A percentile compares a stretch with the other conserved stretches of the same genome.
These are phyloP conservation scores for Neurospora tetrasperma DNA, from an alignment of 495 filamentous ascomycete species.

Conservation along the genomic window DNA sequence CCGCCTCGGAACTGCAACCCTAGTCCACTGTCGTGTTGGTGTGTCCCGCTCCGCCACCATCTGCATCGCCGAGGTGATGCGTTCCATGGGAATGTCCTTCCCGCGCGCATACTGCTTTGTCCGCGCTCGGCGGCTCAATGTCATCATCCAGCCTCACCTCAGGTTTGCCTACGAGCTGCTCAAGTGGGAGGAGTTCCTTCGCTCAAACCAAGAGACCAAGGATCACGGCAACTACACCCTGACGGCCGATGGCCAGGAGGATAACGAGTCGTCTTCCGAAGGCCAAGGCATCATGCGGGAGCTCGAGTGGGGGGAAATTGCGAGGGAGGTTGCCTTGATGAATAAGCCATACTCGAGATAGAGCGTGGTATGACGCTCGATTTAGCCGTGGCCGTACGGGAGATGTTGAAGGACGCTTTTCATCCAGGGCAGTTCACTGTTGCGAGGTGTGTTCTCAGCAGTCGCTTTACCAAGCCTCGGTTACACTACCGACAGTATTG, in stretches of 20 bases:
- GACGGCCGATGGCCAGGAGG: slow-evolving; percentile 13
- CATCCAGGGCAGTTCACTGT: neutral
- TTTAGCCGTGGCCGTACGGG: neutral
- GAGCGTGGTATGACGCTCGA: neutral
- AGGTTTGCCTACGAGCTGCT: slow-evolving; percentile 62
- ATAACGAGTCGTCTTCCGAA: slow-evolving; percentile 13
- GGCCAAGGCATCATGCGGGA: slow-evolving; percentile 47
- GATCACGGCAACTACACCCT: neutral
- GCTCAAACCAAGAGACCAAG: slow-evolving; percentile 6
- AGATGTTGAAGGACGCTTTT: neutral
- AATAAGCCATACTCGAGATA: slow-evolving; percentile 75
- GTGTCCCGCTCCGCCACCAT: slow-evolving; percentile 93
- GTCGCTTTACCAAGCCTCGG: neutral
- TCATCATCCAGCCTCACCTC: slow-evolving; percentile 54
- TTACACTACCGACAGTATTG: neutral
- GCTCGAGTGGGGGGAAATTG: slow-evolving; percentile 82
- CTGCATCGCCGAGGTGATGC: slow-evolving; percentile 97
- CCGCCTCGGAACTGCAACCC: slow-evolving; percentile 63
- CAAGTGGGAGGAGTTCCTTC: slow-evolving; percentile 79
- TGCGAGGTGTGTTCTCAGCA: neutral
- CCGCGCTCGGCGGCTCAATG: slow-evolving; percentile 70
- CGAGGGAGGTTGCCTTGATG: slow-evolving; percentile 86
- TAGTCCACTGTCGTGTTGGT: slow-evolving; percentile 94
- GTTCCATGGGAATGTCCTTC: slow-evolving; percentile 64
- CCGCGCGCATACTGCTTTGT: slow-evolving; percentile 95